phyloP scores from a whole-genome alignment of 192 early-diverging fungal species.

The Pilaira anomala region DNA sequence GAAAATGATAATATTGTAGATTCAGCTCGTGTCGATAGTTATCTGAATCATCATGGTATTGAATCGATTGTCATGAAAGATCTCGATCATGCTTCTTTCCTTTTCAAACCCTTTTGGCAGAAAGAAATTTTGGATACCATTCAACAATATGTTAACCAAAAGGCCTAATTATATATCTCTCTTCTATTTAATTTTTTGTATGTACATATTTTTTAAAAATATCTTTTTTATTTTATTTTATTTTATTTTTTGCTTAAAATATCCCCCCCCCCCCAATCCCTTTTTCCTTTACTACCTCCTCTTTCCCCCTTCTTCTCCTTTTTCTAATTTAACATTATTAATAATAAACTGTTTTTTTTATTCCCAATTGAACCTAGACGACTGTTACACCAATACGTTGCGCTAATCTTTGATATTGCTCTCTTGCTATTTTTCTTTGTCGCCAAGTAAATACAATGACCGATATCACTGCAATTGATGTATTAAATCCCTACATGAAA shows the following conservation, averaged over 20 bases:
- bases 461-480: conserved; percentile 24
- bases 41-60: conserved; percentile 35
- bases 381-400: conserved; percentile 31
- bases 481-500: conserved; percentile 25
- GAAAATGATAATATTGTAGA: conserved; percentile 48
- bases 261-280: not conserved
- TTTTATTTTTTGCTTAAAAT: not conserved
- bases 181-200: too few species aligned
- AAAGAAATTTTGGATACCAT: conserved; percentile 21
- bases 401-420: conserved; percentile 36
- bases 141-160: not conserved
- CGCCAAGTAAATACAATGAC: conserved; percentile 32
- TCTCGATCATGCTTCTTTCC: conserved; percentile 46
- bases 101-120: conserved; percentile 38
- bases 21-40: conserved; percentile 32
- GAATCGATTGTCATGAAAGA: conserved; percentile 41
- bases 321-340: not conserved
- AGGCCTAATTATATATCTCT: not conserved
- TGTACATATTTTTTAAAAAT: too few species aligned
- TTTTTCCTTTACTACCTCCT: not conserved
- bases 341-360: not conserved
- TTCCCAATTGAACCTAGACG: not conserved
- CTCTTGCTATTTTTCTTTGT: conserved; percentile 33
- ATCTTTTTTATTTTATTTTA: not conserved
- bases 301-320: too few species aligned